phyloP scores from a whole-genome alignment of 768 basidiomycete species.

The Brasilioporus rufonigricans region DNA sequence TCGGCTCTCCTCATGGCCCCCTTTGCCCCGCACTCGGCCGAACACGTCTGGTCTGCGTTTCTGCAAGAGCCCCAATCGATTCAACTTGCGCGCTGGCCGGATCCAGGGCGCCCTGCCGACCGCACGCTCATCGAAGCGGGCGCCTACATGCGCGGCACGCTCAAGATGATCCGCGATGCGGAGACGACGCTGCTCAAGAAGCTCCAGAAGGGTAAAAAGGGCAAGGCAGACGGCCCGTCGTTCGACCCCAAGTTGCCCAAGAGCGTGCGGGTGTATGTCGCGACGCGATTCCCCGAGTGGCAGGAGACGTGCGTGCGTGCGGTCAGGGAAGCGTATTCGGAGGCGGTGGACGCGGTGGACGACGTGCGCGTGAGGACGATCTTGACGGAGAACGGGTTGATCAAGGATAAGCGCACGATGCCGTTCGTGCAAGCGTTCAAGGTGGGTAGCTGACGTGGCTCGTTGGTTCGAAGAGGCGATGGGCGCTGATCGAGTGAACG shows the following conservation, averaged over 20 bases:
- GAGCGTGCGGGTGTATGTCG: constrained; percentile 85
- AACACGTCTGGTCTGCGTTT: constrained; percentile 81
- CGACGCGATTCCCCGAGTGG: constrained; percentile 91
- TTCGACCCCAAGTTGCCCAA: constrained; percentile 89
- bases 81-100: constrained; percentile 84
- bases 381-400: constrained; percentile 68
- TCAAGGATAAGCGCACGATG: constrained; percentile 96
- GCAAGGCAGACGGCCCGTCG: constrained; percentile 39
- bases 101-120: constrained; percentile 58
- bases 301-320: constrained; percentile 80
- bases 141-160: constrained; percentile 84
- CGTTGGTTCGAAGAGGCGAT: not conserved
- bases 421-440: constrained; percentile 93
- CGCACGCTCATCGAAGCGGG: constrained; percentile 66
- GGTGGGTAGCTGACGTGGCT: constrained; percentile 42
- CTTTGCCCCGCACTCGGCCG: constrained; percentile 91
- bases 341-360: constrained; percentile 64
- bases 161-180: constrained; percentile 89
- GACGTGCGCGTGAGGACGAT: constrained; percentile 73
- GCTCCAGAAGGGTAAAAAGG: constrained; percentile 73
- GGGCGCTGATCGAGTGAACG: not conserved
- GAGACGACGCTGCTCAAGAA: constrained; percentile 79
- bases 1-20: constrained; percentile 82
- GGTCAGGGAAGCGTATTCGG: constrained; percentile 65
- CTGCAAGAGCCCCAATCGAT: constrained; percentile 74